These are phyloP conservation scores for Plasmodium fragile DNA, from an alignment of 169 alveolate genomes.

Conservation along the genomic window DNA sequence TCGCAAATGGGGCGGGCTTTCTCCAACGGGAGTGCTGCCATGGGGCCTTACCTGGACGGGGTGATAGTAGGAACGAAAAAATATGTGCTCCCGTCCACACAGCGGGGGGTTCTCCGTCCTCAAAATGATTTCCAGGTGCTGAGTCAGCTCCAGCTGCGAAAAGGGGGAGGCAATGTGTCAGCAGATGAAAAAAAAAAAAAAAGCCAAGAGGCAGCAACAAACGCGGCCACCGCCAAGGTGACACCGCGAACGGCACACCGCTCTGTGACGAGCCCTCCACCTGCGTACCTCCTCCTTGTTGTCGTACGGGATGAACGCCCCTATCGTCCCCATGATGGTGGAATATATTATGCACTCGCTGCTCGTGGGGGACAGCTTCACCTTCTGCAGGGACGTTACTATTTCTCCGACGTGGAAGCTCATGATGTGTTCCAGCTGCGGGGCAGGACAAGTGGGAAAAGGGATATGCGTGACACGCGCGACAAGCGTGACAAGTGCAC, in stretches of 20 bases:
- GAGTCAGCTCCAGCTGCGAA: slow-evolving; percentile 92
- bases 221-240: background rate
- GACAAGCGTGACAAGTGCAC: background rate
- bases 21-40: background rate
- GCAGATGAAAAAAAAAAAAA: background rate
- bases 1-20: background rate
- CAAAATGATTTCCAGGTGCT: slow-evolving; percentile 97
- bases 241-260: background rate
- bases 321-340: slow-evolving; percentile 97
- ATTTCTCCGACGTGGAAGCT: slow-evolving; percentile 97
- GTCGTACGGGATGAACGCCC: slow-evolving; percentile 96
- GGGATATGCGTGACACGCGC: background rate
- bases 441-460: slow-evolving; percentile 33
- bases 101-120: slow-evolving; percentile 96
- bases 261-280: background rate
- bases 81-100: slow-evolving; percentile 90
- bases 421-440: slow-evolving; percentile 90
- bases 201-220: background rate
- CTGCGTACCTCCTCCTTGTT: slow-evolving; percentile 92
- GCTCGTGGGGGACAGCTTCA: slow-evolving; percentile 90
- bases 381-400: slow-evolving; percentile 94
- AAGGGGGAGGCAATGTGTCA: background rate
- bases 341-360: slow-evolving; percentile 94
- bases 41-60: slow-evolving; percentile 85
- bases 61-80: slow-evolving; percentile 88